Evolutionary conservation across 208 protist species (phyloP).

Genomic region (Crithidia fasciculata): DNA sequence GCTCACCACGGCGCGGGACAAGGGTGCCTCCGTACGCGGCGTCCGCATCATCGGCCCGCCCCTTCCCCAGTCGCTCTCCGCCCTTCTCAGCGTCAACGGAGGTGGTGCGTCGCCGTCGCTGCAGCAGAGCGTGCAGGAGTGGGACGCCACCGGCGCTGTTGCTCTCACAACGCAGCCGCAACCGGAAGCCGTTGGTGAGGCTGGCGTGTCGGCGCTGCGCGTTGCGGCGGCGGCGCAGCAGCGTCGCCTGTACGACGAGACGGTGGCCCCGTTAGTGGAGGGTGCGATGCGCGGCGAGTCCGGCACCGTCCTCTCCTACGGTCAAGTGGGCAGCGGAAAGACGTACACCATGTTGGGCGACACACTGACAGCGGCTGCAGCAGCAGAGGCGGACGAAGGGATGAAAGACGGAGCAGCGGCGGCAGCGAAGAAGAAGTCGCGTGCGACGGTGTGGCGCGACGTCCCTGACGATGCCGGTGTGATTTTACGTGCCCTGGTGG

Average conservation of each 20-base stretch:
- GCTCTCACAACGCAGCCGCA: background rate
- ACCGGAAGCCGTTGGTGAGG: background rate
- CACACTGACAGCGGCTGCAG: background rate
- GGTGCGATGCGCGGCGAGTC: conserved; percentile 48
- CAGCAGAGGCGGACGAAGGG: background rate
- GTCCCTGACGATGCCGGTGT: conserved; percentile 10
- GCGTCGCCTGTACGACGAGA: conserved; percentile 14
- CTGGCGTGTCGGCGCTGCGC: background rate
- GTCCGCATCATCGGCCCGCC: conserved; percentile 17
- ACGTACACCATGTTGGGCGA: conserved; percentile 68
- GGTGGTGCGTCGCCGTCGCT: background rate
- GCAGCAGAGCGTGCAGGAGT: background rate
- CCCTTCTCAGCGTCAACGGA: background rate
- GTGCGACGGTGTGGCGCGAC: background rate
- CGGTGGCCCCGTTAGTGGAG: conserved; percentile 52
- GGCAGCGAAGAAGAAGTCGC: no score
- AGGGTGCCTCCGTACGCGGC: background rate
- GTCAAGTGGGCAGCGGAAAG: conserved; percentile 70
- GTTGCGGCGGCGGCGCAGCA: conserved; percentile 6
- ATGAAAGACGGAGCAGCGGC: background rate
- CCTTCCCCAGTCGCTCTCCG: conserved; percentile 8
- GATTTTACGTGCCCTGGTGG: background rate
- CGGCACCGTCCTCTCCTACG: conserved; percentile 62
- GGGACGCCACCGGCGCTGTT: background rate
- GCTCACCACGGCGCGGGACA: background rate